Evolutionary conservation across 2,329 filamentous ascomycete genomes (phyloP).

Genomic region (Scedosporium apiospermum): DNA sequence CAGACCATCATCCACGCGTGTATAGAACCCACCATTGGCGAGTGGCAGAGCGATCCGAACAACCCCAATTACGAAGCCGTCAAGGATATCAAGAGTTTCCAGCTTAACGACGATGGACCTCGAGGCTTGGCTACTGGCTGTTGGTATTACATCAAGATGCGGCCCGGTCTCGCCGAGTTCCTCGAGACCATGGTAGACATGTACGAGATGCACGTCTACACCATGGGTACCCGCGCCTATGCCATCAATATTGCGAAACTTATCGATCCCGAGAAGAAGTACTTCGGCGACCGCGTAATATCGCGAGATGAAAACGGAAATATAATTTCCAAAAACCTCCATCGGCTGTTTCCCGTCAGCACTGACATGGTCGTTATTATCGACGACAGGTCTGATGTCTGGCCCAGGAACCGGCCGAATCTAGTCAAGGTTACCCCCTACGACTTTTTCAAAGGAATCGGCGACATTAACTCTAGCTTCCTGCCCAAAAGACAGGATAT

Average conservation of each 20-base stretch:
- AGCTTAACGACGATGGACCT: constrained; percentile 77
- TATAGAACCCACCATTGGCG: constrained; percentile 89
- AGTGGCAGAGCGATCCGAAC: constrained; percentile 82
- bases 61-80: constrained; percentile 90
- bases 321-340: constrained; percentile 80
- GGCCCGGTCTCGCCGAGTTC: constrained; percentile 76
- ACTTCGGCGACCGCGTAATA: constrained; percentile 91
- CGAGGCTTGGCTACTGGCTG: constrained; percentile 60
- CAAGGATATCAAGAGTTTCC: constrained; percentile 79
- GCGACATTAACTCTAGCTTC: constrained; percentile 97
- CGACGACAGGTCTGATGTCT: constrained; percentile 92
- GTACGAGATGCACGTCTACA: constrained; percentile 97
- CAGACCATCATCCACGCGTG: constrained; percentile 98
- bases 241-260: constrained; percentile 85
- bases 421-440: constrained; percentile 92
- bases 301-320: constrained; percentile 96
- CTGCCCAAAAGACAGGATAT: constrained; percentile 66
- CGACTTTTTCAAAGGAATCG: constrained; percentile 96
- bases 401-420: constrained; percentile 82
- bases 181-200: constrained; percentile 66
- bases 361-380: constrained; percentile 99
- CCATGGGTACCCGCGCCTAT: constrained; percentile 97
- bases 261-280: constrained; percentile 78
- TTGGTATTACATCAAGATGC: constrained; percentile 98
- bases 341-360: constrained; percentile 87